These are phyloP conservation scores for Penicillium longicatenatum DNA, from an alignment of 495 filamentous ascomycete genomes.

Conservation along the genomic window DNA sequence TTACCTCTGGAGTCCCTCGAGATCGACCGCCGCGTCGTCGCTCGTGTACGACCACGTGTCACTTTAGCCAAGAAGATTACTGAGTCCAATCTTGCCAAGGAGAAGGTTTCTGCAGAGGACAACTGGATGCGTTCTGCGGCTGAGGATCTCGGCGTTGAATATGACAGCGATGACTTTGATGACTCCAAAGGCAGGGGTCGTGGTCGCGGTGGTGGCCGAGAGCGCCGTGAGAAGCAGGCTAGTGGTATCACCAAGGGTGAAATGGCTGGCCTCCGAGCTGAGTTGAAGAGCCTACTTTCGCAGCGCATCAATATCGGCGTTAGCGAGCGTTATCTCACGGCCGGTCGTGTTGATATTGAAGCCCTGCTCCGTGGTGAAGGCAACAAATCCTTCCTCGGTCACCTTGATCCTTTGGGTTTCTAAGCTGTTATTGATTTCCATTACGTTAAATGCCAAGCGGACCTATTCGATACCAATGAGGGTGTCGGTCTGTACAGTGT, in stretches of 20 bases:
- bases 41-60: constrained; percentile 71
- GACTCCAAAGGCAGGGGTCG: constrained; percentile 63
- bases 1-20: constrained; percentile 76
- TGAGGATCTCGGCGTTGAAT: constrained; percentile 92
- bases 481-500: not conserved
- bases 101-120: constrained; percentile 80
- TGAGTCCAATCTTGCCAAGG: constrained; percentile 80
- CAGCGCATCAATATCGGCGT: constrained; percentile 88
- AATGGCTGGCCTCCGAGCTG: constrained; percentile 51
- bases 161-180: constrained; percentile 84
- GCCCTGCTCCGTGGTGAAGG: constrained; percentile 68
- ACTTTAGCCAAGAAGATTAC: constrained; percentile 80
- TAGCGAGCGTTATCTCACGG: constrained; percentile 84
- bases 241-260: constrained; percentile 69
- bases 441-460: not conserved
- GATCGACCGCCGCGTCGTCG: constrained; percentile 76
- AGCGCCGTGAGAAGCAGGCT: constrained; percentile 72
- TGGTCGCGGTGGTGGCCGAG: constrained; percentile 67
- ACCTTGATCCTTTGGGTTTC: constrained; percentile 36
- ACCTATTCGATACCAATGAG: not conserved
- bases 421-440: not conserved
- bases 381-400: constrained; percentile 61
- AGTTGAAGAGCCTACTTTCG: constrained; percentile 57
- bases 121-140: constrained; percentile 82
- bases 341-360: constrained; percentile 78